Base-by-base conservation (phyloP, 1,139 yeast species). In the Pichia sp. region DNA sequence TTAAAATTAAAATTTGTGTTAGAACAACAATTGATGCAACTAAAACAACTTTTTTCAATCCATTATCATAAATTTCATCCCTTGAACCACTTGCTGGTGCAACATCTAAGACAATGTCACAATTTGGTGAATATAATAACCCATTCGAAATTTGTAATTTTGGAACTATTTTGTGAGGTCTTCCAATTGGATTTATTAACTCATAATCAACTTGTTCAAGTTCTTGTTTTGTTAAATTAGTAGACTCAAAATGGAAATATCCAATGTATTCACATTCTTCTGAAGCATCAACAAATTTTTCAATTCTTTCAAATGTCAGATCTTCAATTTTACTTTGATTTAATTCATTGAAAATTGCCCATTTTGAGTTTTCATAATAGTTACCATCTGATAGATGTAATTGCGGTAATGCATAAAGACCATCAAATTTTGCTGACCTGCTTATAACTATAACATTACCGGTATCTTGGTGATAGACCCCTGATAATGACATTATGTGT, bases 121-220 rank as follows among this genome's bases (percentile, higher is more conserved):
- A 91, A 64, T 91, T 96, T 0, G 97, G 97, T 0, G 96, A 88
- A 62, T 87, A 90, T 22, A 88, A 56, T 28, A 87, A 58, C 7
- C 85, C 87, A 11, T 76, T 69, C 9, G 76, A 67, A 14, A 89
- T 63, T 38, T 70, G 70, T 19, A 91, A 61, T 2, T 68, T 64
- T 0, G 96, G 97, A 1, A 84, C 65, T 0, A 64, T 55, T 8
- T 79, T 75, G 18, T 84, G 76, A 2, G 97, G 97, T 54, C 85
- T 72, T 1, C 97, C 97, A 38, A 77, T 66, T 0, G 97, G 97
- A 58, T 76, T 71, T 18, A 62, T 67, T 33, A 89, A 68, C 64
- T 91, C 98, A 36, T 80, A 77, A 60, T 90, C 96, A 34, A 90
- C 81, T 46, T 72, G 72, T 44, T 73, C 64, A 52, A 89, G 66